Percentiles rank a stretch among this genome's conserved stretches.
phyloP scores from a whole-genome alignment of 129 eudicot genomes.

The sunflower (Helianthus annuus) region HanXRQr2.0-SUNRISE NC_035445.2:122129949-122130448 shows the following conservation, averaged over 20 bases:
- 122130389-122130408: conserved; percentile 9
- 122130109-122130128: conserved; percentile 79
- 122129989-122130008: too few species aligned
- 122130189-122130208: conserved; percentile 3
- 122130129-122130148: conserved; percentile 24
- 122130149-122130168: conserved; percentile 6
- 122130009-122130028: too few species aligned
- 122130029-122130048: conserved; percentile 4
- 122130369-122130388: background rate
- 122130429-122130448: conserved; percentile 2
- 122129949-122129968: too few species aligned
- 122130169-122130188: conserved; percentile 9
- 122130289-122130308: background rate
- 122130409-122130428: background rate
- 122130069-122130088: conserved; percentile 84
- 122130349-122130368: background rate
- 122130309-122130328: background rate
- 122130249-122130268: conserved; percentile 9
- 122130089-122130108: conserved; percentile 82
- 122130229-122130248: background rate
- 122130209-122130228: conserved; percentile 1
- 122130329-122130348: conserved; percentile 3
- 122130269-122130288: conserved; percentile 6
- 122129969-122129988: too few species aligned
- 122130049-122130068: conserved; percentile 1